Conservation (phyloP, 2,329 filamentous ascomycete species). For the Sporothrix protearum region DNA sequence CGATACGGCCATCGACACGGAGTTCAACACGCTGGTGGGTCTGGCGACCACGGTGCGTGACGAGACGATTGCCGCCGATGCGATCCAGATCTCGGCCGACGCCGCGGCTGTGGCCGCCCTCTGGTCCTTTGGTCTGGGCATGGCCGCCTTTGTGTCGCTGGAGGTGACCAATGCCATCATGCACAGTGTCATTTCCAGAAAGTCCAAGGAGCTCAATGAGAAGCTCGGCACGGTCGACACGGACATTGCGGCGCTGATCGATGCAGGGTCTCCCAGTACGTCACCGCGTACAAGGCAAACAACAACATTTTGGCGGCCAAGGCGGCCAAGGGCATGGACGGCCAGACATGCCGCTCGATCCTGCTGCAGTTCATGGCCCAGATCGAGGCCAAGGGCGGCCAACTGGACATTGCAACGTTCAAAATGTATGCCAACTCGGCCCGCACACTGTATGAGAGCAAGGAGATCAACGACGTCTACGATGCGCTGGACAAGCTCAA, state of each 20-base stretch:
- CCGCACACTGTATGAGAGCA: neutral
- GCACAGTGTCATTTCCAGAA: neutral
- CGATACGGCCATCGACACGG: neutral
- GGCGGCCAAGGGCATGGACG: neutral
- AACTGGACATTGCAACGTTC: neutral
- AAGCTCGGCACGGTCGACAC: neutral
- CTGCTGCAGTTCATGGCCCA: neutral
- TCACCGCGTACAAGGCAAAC: neutral
- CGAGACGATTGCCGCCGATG: neutral
- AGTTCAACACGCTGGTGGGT: neutral
- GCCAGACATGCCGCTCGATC: neutral
- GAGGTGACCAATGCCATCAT: neutral
- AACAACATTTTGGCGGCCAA: neutral
- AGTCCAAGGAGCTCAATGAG: neutral
- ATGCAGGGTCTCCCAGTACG: neutral
- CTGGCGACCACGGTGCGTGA: neutral
- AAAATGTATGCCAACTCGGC: neutral
- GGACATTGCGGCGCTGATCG: neutral
- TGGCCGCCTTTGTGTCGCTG: neutral
- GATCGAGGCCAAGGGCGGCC: neutral
- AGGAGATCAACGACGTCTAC: neutral
- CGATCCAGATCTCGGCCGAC: neutral
- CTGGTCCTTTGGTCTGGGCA: neutral
- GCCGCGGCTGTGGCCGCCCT: neutral
- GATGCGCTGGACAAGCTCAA: neutral